These are phyloP conservation scores for Sugiyamaella boreocaroliniensis DNA, from an alignment of 805 yeast genomes.

Conservation along the genomic window DNA sequence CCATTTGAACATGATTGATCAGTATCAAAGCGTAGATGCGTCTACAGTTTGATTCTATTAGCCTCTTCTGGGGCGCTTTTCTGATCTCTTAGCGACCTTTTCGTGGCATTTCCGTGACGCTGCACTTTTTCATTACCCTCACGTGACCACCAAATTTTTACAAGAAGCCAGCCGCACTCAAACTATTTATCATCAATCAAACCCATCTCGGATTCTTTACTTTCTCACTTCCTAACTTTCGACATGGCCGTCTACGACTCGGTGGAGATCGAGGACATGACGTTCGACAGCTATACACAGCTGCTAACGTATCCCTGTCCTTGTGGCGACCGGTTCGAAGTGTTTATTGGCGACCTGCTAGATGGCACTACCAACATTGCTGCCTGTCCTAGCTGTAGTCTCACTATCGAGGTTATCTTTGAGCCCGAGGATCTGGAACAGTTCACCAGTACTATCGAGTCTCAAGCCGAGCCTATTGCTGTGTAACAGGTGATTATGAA, in stretches of 20 bases:
- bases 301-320: constrained; percentile 94
- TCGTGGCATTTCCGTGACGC: no score
- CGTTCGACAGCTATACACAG: constrained; percentile 76
- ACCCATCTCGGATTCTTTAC: not conserved
- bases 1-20: not conserved
- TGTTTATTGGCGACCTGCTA: constrained; percentile 70
- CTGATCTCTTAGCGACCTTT: no score
- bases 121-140: no score
- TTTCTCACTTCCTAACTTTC: not conserved
- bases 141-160: no score
- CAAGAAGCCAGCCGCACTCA: no score
- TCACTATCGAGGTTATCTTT: constrained; percentile 86
- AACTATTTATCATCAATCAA: not conserved
- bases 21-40: not conserved
- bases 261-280: constrained; percentile 94
- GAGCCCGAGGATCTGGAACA: constrained; percentile 44
- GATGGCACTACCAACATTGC: constrained; percentile 88
- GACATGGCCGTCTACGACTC: constrained; percentile 66
- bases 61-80: no score
- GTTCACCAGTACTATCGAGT: not conserved
- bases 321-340: constrained; percentile 92
- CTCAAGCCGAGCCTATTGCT: not conserved
- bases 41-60: no score
- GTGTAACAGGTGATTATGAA: not conserved
- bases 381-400: constrained; percentile 91